These are phyloP conservation scores for Lablab purpureus DNA, from an alignment of 306 rosid species.

Conservation along the genomic window DNA sequence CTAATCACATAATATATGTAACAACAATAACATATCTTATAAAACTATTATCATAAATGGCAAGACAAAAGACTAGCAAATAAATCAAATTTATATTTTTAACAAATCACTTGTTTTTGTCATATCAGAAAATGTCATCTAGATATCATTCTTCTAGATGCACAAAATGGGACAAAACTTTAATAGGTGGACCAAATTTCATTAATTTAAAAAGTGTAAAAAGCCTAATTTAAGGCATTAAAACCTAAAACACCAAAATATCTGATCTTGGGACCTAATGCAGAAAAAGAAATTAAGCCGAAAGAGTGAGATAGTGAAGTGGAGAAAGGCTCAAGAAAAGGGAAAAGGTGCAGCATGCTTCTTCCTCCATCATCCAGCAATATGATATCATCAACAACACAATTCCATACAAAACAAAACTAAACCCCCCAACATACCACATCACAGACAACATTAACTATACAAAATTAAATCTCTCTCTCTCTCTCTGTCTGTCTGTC, in stretches of 20 bases:
- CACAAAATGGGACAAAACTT: not conserved
- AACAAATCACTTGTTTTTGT: not conserved
- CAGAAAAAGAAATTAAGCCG: not conserved
- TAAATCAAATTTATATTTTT: too few relatives aligned
- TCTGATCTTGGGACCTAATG: not conserved
- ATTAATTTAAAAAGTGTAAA: not conserved
- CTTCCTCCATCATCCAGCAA: conserved; percentile 16
- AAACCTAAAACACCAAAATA: not conserved
- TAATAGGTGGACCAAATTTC: not conserved
- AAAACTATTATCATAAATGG: not conserved
- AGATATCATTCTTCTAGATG: not conserved
- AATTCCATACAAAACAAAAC: not conserved
- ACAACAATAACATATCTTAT: too few relatives aligned
- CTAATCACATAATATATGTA: too few relatives aligned
- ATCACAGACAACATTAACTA: not conserved
- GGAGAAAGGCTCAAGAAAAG: not conserved
- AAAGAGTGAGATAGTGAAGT: too few relatives aligned
- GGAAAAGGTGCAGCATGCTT: not conserved
- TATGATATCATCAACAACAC: conserved; percentile 6
- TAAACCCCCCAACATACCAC: not conserved
- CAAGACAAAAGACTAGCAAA: not conserved
- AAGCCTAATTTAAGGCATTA: not conserved
- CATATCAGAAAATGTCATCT: not conserved
- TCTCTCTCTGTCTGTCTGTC: conserved; percentile 11
- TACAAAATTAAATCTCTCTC: not conserved